Conservation (phyloP, 2,329 filamentous ascomycete species). For the Ophiostoma perfectum region DNA sequence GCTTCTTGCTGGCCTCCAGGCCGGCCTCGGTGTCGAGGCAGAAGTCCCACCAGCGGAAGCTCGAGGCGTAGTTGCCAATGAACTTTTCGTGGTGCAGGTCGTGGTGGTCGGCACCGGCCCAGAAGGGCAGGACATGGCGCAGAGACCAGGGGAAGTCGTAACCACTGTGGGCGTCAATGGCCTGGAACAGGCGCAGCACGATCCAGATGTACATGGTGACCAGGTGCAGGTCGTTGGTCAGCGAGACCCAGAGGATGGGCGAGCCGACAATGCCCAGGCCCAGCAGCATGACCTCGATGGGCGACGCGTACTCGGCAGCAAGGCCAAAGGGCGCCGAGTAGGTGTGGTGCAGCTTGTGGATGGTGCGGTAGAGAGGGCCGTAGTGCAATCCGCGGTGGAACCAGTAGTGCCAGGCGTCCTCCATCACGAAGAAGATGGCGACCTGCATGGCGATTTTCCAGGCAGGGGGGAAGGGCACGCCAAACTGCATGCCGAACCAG, state of each 20-base stretch:
- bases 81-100: constrained; percentile 98
- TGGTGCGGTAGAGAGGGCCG: constrained; percentile 88
- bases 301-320: constrained; percentile 94
- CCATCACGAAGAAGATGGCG: constrained; percentile 86
- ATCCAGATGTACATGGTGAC: constrained; percentile 99
- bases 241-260: constrained; percentile 74
- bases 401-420: constrained; percentile 99
- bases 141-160: constrained; percentile 98
- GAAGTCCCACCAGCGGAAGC: constrained; percentile 99
- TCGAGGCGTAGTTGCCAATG: constrained; percentile 95
- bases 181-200: constrained; percentile 85
- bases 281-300: constrained; percentile 93
- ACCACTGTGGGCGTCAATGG: constrained; percentile 93
- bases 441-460: constrained; percentile 90
- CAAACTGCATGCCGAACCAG: constrained; percentile 81
- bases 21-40: constrained; percentile 88
- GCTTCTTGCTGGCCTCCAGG: constrained; percentile 75
- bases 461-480: constrained; percentile 79
- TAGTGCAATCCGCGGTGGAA: constrained; percentile 88
- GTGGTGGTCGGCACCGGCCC: constrained; percentile 95
- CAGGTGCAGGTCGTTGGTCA: constrained; percentile 86
- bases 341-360: constrained; percentile 99
- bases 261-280: constrained; percentile 78
- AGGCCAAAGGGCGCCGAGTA: constrained; percentile 97
- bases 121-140: constrained; percentile 88